phyloP scores from a whole-genome alignment of 768 basidiomycete genomes.

The Pulveroboletus sp. region DNA sequence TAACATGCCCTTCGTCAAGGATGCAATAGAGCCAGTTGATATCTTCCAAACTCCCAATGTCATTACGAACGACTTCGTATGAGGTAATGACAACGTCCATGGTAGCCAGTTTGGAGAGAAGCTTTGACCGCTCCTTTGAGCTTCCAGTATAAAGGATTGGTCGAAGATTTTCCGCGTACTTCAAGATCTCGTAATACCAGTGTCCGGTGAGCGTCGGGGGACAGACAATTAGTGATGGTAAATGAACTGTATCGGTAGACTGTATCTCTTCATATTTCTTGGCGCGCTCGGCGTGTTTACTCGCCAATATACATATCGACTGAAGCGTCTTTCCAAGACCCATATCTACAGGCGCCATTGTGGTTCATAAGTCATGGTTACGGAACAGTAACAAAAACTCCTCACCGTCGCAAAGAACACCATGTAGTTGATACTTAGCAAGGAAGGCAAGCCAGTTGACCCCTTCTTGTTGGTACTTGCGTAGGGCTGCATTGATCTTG shows the following conservation, averaged over 20 bases:
- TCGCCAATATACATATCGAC: conserved; percentile 93
- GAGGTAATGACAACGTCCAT: conserved; percentile 95
- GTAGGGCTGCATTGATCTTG: conserved; percentile 85
- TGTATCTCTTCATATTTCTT: conserved; percentile 59
- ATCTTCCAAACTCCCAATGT: conserved; percentile 68
- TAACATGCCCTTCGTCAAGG: conserved; percentile 96
- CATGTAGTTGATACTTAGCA: conserved; percentile 95
- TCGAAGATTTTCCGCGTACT: conserved; percentile 80
- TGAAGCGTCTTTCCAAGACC: conserved; percentile 97
- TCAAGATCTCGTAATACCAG: conserved; percentile 97
- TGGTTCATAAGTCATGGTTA: neutral
- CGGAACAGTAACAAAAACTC: conserved; percentile 12
- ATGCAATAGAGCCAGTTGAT: conserved; percentile 93
- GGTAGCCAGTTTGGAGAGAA: conserved; percentile 58
- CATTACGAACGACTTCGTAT: conserved; percentile 96
- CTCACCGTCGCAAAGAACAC: conserved; percentile 93
- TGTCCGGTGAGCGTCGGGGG: conserved; percentile 97
- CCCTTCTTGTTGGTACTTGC: conserved; percentile 97
- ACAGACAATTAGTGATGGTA: conserved; percentile 93
- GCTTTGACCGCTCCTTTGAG: conserved; percentile 68
- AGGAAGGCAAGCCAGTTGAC: conserved; percentile 99
- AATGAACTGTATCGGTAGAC: conserved; percentile 72
- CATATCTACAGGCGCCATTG: conserved; percentile 64
- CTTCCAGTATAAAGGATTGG: conserved; percentile 89
- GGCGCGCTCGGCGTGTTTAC: conserved; percentile 87